Evolutionary conservation across 306 rosid genomes (phyloP).

Genomic region (Luffa aegyptiaca): DNA sequence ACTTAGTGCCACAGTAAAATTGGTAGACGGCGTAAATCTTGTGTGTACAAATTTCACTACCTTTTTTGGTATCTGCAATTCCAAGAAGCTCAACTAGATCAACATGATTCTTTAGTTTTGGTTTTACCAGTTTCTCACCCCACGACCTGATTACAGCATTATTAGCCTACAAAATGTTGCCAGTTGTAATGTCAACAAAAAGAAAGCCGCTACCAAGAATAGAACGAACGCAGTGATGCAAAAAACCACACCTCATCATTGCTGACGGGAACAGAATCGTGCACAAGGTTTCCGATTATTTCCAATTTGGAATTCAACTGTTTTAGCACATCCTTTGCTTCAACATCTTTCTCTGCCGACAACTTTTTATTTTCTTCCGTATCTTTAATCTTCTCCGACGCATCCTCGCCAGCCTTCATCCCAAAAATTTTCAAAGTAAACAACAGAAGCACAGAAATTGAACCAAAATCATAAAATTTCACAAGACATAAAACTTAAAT

Average conservation of each 20-base stretch:
- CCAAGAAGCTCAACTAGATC: conserved; percentile 78
- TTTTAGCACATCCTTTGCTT: conserved; percentile 43
- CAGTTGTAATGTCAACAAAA: background rate
- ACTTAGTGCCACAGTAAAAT: background rate
- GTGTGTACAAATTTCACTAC: conserved; percentile 13
- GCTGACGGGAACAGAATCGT: conserved; percentile 72
- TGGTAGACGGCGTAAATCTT: background rate
- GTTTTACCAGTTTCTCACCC: conserved; percentile 76
- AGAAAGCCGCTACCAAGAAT: background rate
- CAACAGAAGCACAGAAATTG: background rate
- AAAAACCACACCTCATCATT: conserved; percentile 54
- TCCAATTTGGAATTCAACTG: conserved; percentile 58
- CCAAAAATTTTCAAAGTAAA: background rate
- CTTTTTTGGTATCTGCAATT: conserved; percentile 67
- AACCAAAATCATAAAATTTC: background rate
- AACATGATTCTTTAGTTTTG: conserved; percentile 79
- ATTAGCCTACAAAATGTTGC: conserved; percentile 37
- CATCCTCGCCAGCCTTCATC: conserved; percentile 35
- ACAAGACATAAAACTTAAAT: background rate
- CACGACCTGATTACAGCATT: conserved; percentile 68
- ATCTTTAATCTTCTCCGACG: conserved; percentile 36
- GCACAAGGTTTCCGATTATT: conserved; percentile 77
- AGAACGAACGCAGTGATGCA: background rate
- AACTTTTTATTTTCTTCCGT: conserved; percentile 51
- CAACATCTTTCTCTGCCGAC: conserved; percentile 64